Conservation (phyloP, 2,329 filamentous ascomycete genomes). For the Boeremia lycopersici region DNA sequence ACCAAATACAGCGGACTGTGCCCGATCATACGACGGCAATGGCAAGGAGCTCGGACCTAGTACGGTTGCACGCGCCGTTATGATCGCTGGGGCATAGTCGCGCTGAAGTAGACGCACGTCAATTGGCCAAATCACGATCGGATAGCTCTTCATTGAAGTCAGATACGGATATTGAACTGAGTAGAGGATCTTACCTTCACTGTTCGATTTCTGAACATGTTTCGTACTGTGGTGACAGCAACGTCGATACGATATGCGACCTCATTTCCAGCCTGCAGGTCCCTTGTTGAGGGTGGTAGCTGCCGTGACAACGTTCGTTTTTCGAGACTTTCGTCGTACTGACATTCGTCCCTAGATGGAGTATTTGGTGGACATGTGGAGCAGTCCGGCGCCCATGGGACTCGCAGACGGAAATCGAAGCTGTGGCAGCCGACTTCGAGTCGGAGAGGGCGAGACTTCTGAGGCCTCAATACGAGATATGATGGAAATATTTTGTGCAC, state of each 20-base stretch:
- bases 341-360: neutral
- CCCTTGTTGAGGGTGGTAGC: conserved; percentile 18
- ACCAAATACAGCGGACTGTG: neutral
- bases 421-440: conserved; percentile 19
- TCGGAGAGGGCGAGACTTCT: neutral
- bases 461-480: neutral
- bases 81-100: neutral
- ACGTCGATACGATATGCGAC: conserved; percentile 19
- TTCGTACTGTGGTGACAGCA: conserved; percentile 10
- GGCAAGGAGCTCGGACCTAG: conserved; percentile 3
- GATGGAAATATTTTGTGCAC: conserved; percentile 6
- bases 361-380: conserved; percentile 16
- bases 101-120: neutral
- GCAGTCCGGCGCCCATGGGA: conserved; percentile 16
- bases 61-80: neutral
- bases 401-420: conserved; percentile 14
- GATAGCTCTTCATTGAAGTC: neutral
- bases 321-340: neutral
- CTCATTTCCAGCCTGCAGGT: conserved; percentile 10
- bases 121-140: conserved; percentile 14
- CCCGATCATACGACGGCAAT: neutral
- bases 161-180: neutral
- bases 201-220: conserved; percentile 21
- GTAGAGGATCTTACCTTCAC: neutral
- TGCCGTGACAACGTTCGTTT: neutral